phyloP scores from a whole-genome alignment of 1,139 yeast species.

The Kodamaea arcana region DNA sequence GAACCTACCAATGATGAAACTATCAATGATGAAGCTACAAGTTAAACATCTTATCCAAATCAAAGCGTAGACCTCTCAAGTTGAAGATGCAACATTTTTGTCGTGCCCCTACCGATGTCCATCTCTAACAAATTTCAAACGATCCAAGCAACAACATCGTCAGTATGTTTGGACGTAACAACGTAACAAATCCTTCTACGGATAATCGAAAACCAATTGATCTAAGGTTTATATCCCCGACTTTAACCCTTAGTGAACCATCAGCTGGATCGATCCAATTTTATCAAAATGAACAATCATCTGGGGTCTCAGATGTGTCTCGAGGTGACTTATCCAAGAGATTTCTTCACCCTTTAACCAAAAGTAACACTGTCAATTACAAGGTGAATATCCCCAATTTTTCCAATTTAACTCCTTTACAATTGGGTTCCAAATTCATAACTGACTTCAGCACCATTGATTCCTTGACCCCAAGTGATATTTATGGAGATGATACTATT shows the following conservation, averaged over 20 bases:
- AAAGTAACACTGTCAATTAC: slow-evolving; percentile 41
- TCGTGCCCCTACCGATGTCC: slow-evolving; percentile 1
- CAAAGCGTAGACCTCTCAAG: too few relatives aligned
- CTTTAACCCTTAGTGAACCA: slow-evolving; percentile 31
- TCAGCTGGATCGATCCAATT: slow-evolving; percentile 33
- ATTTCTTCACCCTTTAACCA: slow-evolving; percentile 35
- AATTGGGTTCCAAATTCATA: slow-evolving; percentile 42
- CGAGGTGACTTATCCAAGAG: slow-evolving; percentile 29
- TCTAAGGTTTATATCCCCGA: slow-evolving; percentile 32
- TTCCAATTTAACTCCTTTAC: slow-evolving; percentile 40
- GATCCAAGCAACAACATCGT: neutral
- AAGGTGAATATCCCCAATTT: slow-evolving; percentile 44
- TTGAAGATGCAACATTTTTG: neutral
- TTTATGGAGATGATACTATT: slow-evolving; percentile 37
- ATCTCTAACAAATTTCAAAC: slow-evolving; percentile 2
- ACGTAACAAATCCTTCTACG: neutral
- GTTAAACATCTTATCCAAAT: too few relatives aligned
- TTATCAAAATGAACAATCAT: slow-evolving; percentile 26
- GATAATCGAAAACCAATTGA: slow-evolving; percentile 8
- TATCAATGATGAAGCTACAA: too few relatives aligned
- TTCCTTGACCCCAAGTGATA: slow-evolving; percentile 43
- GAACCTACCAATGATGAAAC: too few relatives aligned
- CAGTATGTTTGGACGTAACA: neutral
- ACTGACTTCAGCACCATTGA: slow-evolving; percentile 44
- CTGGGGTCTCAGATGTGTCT: slow-evolving; percentile 19